A percentile compares a stretch with the other conserved stretches of the same genome.
Evolutionary conservation across 164 flowering plant species (phyloP).

Genomic region (Aristolochia contorta): DNA sequence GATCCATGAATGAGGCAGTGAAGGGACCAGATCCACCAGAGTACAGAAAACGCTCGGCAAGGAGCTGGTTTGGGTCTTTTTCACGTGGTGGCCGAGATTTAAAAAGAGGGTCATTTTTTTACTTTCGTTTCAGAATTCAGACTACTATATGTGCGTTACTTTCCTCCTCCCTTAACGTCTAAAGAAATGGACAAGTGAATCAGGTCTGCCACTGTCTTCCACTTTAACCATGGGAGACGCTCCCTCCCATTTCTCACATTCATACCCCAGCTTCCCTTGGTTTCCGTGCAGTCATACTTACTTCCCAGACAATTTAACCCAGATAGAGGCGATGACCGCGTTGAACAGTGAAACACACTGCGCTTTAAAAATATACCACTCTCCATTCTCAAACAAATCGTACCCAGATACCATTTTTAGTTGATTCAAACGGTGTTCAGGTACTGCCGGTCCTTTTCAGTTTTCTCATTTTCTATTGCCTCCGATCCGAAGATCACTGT

Average conservation of each 20-base stretch:
- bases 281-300: background rate
- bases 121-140: no score
- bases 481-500: background rate
- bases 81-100: no score
- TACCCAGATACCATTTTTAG: background rate
- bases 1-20: no score
- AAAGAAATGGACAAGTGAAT: constrained; percentile 3
- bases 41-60: no score
- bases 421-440: background rate
- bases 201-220: constrained; percentile 3
- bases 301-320: no score
- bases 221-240: background rate
- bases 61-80: no score
- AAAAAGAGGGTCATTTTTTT: no score
- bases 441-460: background rate
- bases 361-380: no score
- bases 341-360: background rate
- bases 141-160: background rate
- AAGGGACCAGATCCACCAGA: no score
- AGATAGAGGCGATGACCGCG: background rate
- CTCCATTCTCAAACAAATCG: background rate
- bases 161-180: background rate
- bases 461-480: background rate
- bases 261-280: background rate
- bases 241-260: background rate